A percentile compares a stretch with the other conserved stretches of the same genome.
Conservation (phyloP, 148 eudicot genomes). For the Pharnaceum exiguum region DNA sequence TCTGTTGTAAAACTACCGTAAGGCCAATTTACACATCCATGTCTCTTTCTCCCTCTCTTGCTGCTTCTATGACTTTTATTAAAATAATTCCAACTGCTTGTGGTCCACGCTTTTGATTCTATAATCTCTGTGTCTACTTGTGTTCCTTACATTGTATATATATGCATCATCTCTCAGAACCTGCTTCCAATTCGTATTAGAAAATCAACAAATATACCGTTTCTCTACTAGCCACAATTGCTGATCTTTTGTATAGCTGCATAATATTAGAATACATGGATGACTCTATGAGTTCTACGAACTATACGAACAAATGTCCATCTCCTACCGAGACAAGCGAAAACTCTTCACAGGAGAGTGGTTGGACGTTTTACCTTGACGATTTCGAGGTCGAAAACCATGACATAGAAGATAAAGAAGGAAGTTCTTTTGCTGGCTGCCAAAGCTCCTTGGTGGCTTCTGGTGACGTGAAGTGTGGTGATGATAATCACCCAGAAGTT, state of each 20-base stretch:
- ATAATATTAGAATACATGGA: conserved; percentile 13
- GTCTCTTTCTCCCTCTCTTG: conserved; percentile 3
- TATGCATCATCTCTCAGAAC: conserved; percentile 9
- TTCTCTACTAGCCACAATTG: neutral
- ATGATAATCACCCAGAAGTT: neutral
- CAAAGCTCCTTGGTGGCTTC: conserved; percentile 17
- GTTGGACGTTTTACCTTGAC: conserved; percentile 32
- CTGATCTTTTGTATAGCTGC: neutral
- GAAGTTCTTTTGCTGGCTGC: neutral
- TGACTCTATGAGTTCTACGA: conserved; percentile 26
- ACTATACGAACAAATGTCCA: conserved; percentile 11
- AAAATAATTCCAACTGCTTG: neutral
- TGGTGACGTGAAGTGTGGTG: neutral
- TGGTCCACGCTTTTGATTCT: conserved; percentile 10
- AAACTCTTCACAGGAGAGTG: conserved; percentile 23
- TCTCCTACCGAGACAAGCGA: neutral
- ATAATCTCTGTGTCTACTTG: neutral
- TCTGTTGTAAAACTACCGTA: conserved; percentile 3
- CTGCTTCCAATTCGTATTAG: neutral
- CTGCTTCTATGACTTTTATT: neutral
- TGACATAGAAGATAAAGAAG: neutral
- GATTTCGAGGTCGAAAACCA: conserved; percentile 12
- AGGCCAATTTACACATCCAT: neutral
- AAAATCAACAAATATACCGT: neutral
- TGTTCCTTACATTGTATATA: neutral